Conservation (phyloP, 306 rosid genomes). For the Inga oerstediana region DNA sequence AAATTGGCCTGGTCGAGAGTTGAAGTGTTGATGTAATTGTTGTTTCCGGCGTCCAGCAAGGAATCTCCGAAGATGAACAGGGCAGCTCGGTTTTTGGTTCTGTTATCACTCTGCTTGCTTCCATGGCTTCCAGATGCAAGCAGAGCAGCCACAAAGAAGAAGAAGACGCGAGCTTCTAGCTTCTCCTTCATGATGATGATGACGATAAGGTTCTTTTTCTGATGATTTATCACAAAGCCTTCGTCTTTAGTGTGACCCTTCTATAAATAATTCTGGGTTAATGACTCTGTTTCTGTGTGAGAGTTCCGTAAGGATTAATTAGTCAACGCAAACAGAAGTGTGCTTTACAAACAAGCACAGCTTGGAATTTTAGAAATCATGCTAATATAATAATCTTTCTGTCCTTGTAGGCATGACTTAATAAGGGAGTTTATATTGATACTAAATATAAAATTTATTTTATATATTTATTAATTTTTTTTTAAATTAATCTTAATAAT, state of each 20-base stretch:
- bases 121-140: slow-evolving; percentile 28
- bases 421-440: too few relatives aligned
- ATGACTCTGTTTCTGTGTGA: neutral
- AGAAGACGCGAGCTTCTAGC: slow-evolving; percentile 26
- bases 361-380: neutral
- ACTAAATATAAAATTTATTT: too few relatives aligned
- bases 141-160: slow-evolving; percentile 10
- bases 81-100: slow-evolving; percentile 38
- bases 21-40: slow-evolving; percentile 93
- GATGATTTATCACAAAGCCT: neutral
- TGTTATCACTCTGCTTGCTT: neutral
- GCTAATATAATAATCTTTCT: neutral
- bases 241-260: neutral
- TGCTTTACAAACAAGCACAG: neutral
- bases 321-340: neutral
- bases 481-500: too few relatives aligned
- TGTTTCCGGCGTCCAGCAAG: slow-evolving; percentile 86
- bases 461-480: too few relatives aligned
- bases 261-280: neutral
- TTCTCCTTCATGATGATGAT: slow-evolving; percentile 27
- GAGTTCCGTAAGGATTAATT: neutral
- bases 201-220: slow-evolving; percentile 15
- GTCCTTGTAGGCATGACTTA: too few relatives aligned
- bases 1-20: slow-evolving; percentile 88
- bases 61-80: slow-evolving; percentile 92